These are phyloP conservation scores for Lepidium sativum DNA, from an alignment of 345 rosid species.

Conservation along the genomic window DNA sequence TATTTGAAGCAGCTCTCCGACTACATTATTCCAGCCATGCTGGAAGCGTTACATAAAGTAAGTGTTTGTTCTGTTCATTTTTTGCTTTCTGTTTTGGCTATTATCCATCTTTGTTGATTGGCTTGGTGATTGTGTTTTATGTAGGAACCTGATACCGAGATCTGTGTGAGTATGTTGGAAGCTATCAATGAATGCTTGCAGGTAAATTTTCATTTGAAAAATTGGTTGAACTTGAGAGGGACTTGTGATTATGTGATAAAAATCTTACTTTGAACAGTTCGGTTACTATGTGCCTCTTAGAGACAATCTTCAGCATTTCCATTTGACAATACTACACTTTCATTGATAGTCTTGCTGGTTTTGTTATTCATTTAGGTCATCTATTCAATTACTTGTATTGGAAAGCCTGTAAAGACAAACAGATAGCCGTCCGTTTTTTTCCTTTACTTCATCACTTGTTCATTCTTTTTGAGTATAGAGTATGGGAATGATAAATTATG, in stretches of 20 bases:
- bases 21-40: conserved; percentile 82
- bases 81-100: neutral
- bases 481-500: neutral
- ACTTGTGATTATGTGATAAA: neutral
- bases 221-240: neutral
- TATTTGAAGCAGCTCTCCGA: conserved; percentile 92
- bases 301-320: no score
- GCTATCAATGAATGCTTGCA: conserved; percentile 94
- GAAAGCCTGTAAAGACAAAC: neutral
- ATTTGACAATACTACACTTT: no score
- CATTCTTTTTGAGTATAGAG: neutral
- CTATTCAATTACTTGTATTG: neutral
- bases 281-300: neutral
- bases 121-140: conserved; percentile 14
- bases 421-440: neutral
- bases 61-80: conserved; percentile 1
- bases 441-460: neutral
- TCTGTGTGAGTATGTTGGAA: conserved; percentile 92
- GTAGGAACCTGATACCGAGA: conserved; percentile 99
- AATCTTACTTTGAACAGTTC: neutral
- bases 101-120: neutral
- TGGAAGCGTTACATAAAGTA: conserved; percentile 96
- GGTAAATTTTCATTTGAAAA: conserved; percentile 32
- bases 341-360: no score
- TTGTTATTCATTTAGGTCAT: neutral